Base-by-base conservation (phyloP, 2,329 filamentous ascomycete genomes). In the Neofusicoccum kwambonambiense region DNA sequence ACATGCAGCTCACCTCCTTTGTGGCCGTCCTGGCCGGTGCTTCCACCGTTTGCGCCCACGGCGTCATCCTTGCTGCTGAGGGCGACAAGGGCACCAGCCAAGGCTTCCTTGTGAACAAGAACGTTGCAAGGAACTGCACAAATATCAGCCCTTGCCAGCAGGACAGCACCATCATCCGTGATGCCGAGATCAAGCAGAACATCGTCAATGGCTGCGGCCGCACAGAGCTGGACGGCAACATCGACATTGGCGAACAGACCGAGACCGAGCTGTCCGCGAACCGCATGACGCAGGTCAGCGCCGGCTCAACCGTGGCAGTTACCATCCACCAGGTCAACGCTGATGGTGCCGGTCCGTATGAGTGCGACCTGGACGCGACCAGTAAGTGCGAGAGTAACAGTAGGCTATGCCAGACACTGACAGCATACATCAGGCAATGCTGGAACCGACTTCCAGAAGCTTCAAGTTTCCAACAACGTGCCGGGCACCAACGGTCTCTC, bases 401-500 rank as follows among this genome's bases (percentile, higher is more conserved):
- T 31, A 7, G 27, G 6, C 6, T 31, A 7, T 7, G 27, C 4
- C 27, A 31, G 27, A 31, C 27, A 56, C 17, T 49, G 11, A 52
- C 50, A 39, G 13, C 73, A 61, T 64, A 50, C 62, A 66, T 74
- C 73, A 51, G 49, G 50, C 42, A 60, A 60, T 44, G 71, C 72
- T 27, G 82, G 79, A 22, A 73, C 79, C 56, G 80, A 80, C 65
- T 80, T 78, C 56, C 78, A 82, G 62, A 81, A 80, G 22, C 74
- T 87, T 35, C 80, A 79, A 8, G 84, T 89, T 4, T 78, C 80
- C 63, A 84, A 88, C 76, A 88, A 88, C 65, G 81, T 88, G 8
- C 86, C 86, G 0, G 86, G 86, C 13, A 71, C 74, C 45, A 87
- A 87, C 64, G 85, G 85, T 13, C 79, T 87, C 64, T 86, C 84